Evolutionary conservation across 1,139 yeast genomes (phyloP).

Genomic region (Fermentozyma sake): DNA sequence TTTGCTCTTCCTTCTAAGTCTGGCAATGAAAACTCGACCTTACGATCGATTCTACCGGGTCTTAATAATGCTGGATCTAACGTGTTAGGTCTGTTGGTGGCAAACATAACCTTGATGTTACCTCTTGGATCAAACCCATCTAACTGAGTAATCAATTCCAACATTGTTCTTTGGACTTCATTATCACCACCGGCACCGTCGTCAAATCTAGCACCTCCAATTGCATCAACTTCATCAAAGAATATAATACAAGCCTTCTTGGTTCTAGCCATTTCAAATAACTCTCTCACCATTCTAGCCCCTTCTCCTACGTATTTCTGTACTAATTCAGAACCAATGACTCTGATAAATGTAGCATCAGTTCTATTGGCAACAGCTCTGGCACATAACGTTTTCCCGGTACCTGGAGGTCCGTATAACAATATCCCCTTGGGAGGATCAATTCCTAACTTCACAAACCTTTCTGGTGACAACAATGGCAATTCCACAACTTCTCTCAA

Average conservation of each 20-base stretch:
- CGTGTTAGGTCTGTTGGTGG: constrained; percentile 96
- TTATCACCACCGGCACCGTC: constrained; percentile 99
- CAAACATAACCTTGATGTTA: constrained; percentile 97
- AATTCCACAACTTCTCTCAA: constrained; percentile 95
- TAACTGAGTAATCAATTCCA: constrained; percentile 92
- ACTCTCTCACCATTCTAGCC: constrained; percentile 97
- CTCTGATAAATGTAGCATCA: constrained; percentile 96
- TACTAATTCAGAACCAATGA: constrained; percentile 95
- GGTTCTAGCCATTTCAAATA: constrained; percentile 97
- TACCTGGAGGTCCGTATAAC: constrained; percentile 97
- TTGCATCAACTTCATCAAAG: constrained; percentile 97
- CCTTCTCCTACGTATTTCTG: constrained; percentile 99
- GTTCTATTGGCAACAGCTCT: constrained; percentile 98
- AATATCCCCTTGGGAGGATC: constrained; percentile 98
- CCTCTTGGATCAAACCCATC: constrained; percentile 99
- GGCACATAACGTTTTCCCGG: constrained; percentile 96
- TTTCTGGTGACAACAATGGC: constrained; percentile 90
- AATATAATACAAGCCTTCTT: constrained; percentile 95
- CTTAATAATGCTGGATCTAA: constrained; percentile 96
- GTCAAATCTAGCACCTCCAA: constrained; percentile 98
- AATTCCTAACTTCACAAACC: constrained; percentile 92
- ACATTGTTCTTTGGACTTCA: constrained; percentile 98
- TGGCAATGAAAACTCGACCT: constrained; percentile 93
- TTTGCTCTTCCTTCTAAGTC: constrained; percentile 97
- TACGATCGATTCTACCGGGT: constrained; percentile 97